Conservation (phyloP, 2,329 filamentous ascomycete genomes). For the Aspergillus awamori region DNA sequence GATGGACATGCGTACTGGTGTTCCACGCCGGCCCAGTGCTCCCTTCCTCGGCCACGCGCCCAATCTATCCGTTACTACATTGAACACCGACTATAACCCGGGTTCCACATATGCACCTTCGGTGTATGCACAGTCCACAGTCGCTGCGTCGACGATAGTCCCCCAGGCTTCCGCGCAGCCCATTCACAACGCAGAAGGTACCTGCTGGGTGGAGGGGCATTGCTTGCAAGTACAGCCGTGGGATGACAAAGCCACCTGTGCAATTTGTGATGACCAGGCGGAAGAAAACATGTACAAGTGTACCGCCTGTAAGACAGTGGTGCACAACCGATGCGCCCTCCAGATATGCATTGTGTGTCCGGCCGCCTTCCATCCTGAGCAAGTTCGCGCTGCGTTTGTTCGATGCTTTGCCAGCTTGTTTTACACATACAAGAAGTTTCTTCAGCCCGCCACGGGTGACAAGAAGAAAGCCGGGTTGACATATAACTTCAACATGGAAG, state of each 20-base stretch:
- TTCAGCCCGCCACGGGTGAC: conserved; percentile 61
- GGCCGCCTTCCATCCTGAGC: conserved; percentile 67
- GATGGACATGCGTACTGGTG: conserved; percentile 65
- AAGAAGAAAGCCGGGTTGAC: conserved; percentile 64
- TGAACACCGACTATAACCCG: conserved; percentile 44
- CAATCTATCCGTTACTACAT: conserved; percentile 48
- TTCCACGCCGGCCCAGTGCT: conserved; percentile 63
- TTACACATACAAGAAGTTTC: conserved; percentile 68
- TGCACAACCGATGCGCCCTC: conserved; percentile 63
- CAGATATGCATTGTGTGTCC: conserved; percentile 67
- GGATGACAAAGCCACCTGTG: conserved; percentile 49
- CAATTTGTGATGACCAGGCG: conserved; percentile 58
- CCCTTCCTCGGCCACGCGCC: conserved; percentile 70
- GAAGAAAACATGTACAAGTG: conserved; percentile 60
- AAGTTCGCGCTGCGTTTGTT: conserved; percentile 69
- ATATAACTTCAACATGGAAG: conserved; percentile 69
- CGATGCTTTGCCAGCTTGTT: conserved; percentile 69
- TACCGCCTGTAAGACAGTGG: conserved; percentile 51
- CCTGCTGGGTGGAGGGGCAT: conserved; percentile 53
- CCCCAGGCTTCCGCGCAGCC: conserved; percentile 46
- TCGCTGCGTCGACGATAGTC: conserved; percentile 55
- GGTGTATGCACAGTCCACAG: conserved; percentile 53
- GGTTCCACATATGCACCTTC: conserved; percentile 53
- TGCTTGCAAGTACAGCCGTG: conserved; percentile 49
- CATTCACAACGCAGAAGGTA: conserved; percentile 46